These are phyloP conservation scores for Gaultheria prostrata DNA, from an alignment of 148 eudicot species.

Conservation along the genomic window DNA sequence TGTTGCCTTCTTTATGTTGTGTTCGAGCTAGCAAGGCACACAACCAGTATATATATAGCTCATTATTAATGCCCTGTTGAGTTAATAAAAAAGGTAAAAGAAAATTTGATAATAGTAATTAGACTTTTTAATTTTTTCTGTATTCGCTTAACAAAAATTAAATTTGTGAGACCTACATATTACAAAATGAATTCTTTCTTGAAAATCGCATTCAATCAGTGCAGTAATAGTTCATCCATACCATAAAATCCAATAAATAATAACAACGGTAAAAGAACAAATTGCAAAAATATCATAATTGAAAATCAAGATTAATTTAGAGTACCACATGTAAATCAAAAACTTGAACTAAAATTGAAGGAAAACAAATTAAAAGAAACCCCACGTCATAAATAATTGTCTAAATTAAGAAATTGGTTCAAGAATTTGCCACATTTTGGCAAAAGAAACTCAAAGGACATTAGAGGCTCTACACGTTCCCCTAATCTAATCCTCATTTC, in stretches of 20 bases:
- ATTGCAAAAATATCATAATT: background rate
- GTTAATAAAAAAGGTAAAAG: no score
- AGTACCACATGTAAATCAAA: background rate
- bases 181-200: no score
- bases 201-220: no score
- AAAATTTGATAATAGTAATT: no score
- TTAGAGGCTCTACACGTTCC: slow-evolving; percentile 13
- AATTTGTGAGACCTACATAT: no score
- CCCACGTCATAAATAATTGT: slow-evolving; percentile 9
- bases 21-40: no score
- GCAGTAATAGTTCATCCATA: background rate
- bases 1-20: no score
- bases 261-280: background rate
- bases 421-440: slow-evolving; percentile 20
- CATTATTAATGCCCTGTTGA: no score
- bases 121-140: no score
- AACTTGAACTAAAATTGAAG: background rate
- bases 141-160: no score
- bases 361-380: slow-evolving; percentile 31
- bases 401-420: background rate
- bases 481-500: background rate
- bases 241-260: background rate
- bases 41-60: no score
- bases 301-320: background rate
- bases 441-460: slow-evolving; percentile 27